Base-by-base conservation (phyloP, 2,329 filamentous ascomycete species). In the Pseudophaeomoniella oleicola region DNA sequence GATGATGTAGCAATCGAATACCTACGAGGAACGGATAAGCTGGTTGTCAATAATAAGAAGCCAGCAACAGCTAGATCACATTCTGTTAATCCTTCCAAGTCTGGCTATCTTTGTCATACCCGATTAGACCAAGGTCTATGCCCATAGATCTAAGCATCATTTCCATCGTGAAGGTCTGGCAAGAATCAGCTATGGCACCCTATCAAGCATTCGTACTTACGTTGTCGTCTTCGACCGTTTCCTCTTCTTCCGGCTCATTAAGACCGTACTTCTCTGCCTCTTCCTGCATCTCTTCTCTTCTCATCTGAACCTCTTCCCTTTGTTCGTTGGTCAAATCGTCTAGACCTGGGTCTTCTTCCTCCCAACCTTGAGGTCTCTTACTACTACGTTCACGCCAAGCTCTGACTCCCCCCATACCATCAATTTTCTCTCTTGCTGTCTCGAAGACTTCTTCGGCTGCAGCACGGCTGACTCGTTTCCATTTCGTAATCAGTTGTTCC, bases 371-470 rank as follows among this genome's bases (percentile, higher is more conserved):
- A 39, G 58, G 56, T 46, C 63, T 63, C 42, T 56, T 58, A 43
- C 60, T 66, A 44, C 59, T 59, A 44, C 50, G 56, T 45, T 64
- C 64, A 35, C 58, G 67, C 67, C 69, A 78, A 4, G 64, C 72
- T 22, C 59, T 56, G 30, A 78, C 63, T 1, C 75, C 76, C 14
- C 77, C 76, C 69, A 78, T 77, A 45, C 68, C 59, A 46, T 72
- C 63, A 22, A 81, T 64, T 37, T 72, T 58, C 51, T 77, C 73
- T 42, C 67, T 66, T 15, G 78, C 72, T 14, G 62, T 57, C 16
- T 58, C 63, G 52, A 79, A 83, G 9, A 82, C 57, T 47, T 81
- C 75, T 45, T 84, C 79, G 1, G 79, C 79, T 4, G 75, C 78
- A 35, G 65, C 58, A 42, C 76, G 66, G 40, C 70, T 72, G 13